Base-by-base conservation (phyloP, 2,329 filamentous ascomycete species). In the Aspergillus tamarii region DNA sequence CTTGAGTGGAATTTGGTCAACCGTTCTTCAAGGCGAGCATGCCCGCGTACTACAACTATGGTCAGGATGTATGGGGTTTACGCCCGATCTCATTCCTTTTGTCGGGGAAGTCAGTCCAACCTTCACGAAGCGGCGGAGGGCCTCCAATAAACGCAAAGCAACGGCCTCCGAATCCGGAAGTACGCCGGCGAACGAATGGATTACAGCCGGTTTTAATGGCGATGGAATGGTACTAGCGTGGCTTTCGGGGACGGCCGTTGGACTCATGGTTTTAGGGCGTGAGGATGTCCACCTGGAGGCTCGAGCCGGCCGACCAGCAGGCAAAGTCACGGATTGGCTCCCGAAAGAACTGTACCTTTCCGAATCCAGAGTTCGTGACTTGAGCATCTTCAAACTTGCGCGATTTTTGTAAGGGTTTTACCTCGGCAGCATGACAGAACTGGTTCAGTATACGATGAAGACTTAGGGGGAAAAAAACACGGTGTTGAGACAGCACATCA, bases 21-120 rank as follows among this genome's bases (percentile, higher is more conserved):
- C 65, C 4, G 74, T 73, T 54, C 78, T 80, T 60, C 74, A 76
- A 12, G 28, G 12, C 1, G 69, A 66, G 19, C 75, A 77, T 48
- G 12, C 71, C 73, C 4, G 81, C 7, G 70, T 85, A 14, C 75
- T 81, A 28, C 73, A 69, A 45, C 78, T 83, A 45, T 88, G 85
- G 84, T 83, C 82, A 12, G 86, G 86, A 1, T 84, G 87, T 66
- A 87, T 87, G 83, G 85, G 84, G 0, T 85, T 83, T 66, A 84
- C 81, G 9, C 76, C 81, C 3, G 85, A 88, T 70, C 81, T 81
- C 0, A 76, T 84, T 50, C 85, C 86, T 0, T 79, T 86, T 52
- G 82, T 88, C 0, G 85, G 85, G 0, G 74, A 79, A 63, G 75
- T 86, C 62, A 80, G 81, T 11, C 50, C 55, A 11, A 14, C 26